Conservation (phyloP, 2,329 filamentous ascomycete species). For the Fusarium austroafricanum region DNA sequence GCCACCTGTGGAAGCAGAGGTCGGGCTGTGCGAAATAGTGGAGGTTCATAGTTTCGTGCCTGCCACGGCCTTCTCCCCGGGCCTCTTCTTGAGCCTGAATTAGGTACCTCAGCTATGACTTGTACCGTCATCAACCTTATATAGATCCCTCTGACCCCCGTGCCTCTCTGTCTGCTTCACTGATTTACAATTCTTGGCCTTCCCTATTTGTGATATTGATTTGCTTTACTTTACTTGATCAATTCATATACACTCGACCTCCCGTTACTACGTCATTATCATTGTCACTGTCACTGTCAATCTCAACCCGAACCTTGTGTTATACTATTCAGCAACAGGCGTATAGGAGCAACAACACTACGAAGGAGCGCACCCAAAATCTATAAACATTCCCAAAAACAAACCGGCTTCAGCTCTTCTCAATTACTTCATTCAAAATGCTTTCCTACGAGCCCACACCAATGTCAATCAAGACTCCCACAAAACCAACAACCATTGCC, state of each 20-base stretch:
- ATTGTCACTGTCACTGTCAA: conserved; percentile 12
- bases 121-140: conserved; percentile 45
- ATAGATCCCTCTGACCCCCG: conserved; percentile 41
- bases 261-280: conserved; percentile 32
- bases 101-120: conserved; percentile 33
- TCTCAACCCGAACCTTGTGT: conserved; percentile 12
- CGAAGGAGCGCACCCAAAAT: not conserved
- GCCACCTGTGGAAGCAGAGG: conserved; percentile 34
- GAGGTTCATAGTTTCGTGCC: conserved; percentile 29
- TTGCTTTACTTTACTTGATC: not conserved
- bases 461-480: conserved; percentile 57
- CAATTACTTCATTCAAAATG: conserved; percentile 52
- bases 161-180: conserved; percentile 19
- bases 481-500: conserved; percentile 45
- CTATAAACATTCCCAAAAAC: conserved; percentile 5
- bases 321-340: conserved; percentile 28
- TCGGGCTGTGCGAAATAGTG: conserved; percentile 28
- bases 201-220: conserved; percentile 18
- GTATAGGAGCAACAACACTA: conserved; percentile 19
- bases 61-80: conserved; percentile 46
- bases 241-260: conserved; percentile 17
- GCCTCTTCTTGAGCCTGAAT: conserved; percentile 40
- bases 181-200: conserved; percentile 17
- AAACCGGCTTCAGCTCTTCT: conserved; percentile 6
- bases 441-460: conserved; percentile 62